A percentile compares a stretch with the other conserved stretches of the same genome.
Conservation (phyloP, 805 yeast genomes). For the Clavispora santaluciae region DNA sequence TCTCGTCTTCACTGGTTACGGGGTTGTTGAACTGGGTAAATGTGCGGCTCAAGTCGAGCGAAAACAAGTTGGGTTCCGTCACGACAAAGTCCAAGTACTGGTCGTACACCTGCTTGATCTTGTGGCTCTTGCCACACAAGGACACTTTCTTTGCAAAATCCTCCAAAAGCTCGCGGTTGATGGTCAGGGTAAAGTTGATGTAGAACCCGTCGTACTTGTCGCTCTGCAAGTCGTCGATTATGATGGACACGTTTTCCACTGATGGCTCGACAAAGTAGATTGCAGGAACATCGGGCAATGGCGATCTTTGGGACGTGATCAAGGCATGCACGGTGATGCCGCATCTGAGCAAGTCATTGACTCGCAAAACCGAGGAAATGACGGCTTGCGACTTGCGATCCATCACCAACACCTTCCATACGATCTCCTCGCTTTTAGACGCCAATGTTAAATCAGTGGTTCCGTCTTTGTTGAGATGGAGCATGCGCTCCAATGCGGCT, state of each 20-base stretch:
- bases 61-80: constrained; percentile 87
- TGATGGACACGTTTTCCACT: constrained; percentile 60
- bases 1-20: constrained; percentile 65
- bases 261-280: constrained; percentile 90
- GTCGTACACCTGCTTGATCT: constrained; percentile 85
- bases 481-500: constrained; percentile 66
- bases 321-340: constrained; percentile 90
- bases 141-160: constrained; percentile 84
- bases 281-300: constrained; percentile 91
- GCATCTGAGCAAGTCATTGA: constrained; percentile 81
- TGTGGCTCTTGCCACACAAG: constrained; percentile 59
- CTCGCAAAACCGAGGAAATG: constrained; percentile 86
- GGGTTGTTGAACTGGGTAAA: constrained; percentile 72
- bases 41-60: constrained; percentile 61
- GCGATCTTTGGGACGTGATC: constrained; percentile 66
- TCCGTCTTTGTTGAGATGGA: constrained; percentile 68
- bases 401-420: constrained; percentile 88
- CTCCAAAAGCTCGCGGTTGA: constrained; percentile 76
- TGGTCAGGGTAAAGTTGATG: constrained; percentile 79
- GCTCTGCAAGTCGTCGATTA: constrained; percentile 65
- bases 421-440: constrained; percentile 57
- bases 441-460: constrained; percentile 52
- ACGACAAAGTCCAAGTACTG: constrained; percentile 91
- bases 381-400: constrained; percentile 80
- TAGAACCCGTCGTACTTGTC: constrained; percentile 78